Conservation (phyloP, 768 basidiomycete species). For the Lentinula sp. region DNA sequence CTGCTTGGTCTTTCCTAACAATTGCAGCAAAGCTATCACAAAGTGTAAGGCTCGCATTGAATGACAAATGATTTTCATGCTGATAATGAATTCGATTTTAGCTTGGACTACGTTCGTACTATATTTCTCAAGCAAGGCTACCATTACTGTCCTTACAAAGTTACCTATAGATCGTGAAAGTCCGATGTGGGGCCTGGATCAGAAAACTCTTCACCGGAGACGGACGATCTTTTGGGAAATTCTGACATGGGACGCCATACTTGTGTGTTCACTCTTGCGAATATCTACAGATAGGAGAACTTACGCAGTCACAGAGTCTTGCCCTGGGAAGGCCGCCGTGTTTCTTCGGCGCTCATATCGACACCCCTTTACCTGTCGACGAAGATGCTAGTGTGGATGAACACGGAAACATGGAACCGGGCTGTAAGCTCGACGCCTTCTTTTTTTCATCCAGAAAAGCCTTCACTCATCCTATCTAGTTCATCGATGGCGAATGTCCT, state of each 20-base stretch:
- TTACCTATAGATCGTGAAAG: conserved; percentile 35
- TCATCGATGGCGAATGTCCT: background rate
- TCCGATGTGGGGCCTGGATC: conserved; percentile 33
- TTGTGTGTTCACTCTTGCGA: conserved; percentile 19
- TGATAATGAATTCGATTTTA: background rate
- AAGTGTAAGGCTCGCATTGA: conserved; percentile 15
- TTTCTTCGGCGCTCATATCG: conserved; percentile 23
- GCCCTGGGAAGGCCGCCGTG: conserved; percentile 28
- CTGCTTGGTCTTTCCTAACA: conserved; percentile 25
- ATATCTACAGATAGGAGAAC: background rate
- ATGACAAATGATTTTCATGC: background rate
- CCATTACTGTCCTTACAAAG: background rate
- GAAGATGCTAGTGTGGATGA: conserved; percentile 10
- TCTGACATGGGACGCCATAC: conserved; percentile 29
- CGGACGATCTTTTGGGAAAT: conserved; percentile 44
- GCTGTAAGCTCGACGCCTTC: conserved; percentile 9
- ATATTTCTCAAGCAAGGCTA: background rate
- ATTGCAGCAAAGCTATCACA: conserved; percentile 26
- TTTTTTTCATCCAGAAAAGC: background rate
- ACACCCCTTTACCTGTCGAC: conserved; percentile 29
- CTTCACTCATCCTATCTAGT: conserved; percentile 15
- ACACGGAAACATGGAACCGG: background rate
- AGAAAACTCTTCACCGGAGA: conserved; percentile 31
- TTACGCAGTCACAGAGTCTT: conserved; percentile 18
- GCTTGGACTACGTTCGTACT: background rate